Conservation (phyloP, 129 eudicot genomes). For the Solidago caesia region DNA sequence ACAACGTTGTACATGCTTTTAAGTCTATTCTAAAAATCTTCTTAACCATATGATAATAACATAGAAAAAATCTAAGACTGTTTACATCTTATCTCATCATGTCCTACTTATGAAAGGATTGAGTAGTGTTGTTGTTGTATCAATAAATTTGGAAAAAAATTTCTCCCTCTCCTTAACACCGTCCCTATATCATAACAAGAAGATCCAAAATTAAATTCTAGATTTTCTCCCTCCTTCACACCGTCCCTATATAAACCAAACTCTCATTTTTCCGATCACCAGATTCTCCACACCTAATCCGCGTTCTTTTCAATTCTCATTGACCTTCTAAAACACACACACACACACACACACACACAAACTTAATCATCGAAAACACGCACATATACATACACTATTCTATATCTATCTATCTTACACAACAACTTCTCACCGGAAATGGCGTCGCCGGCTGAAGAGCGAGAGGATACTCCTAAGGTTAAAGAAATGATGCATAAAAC, state of each 20-base stretch:
- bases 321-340: conserved; percentile 17
- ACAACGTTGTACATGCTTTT: too few species aligned
- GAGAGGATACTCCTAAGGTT: conserved; percentile 21
- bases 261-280: conserved; percentile 29
- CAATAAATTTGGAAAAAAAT: too few species aligned
- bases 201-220: conserved; percentile 20
- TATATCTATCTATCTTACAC: neutral
- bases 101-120: too few species aligned
- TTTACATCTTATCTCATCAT: too few species aligned
- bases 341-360: conserved; percentile 21
- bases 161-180: neutral
- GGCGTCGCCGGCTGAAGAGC: conserved; percentile 47
- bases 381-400: conserved; percentile 23
- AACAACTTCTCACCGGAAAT: conserved; percentile 27
- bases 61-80: too few species aligned
- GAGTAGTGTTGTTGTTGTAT: too few species aligned
- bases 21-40: too few species aligned
- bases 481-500: conserved; percentile 66
- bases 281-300: conserved; percentile 36
- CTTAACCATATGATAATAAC: too few species aligned
- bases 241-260: conserved; percentile 16
- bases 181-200: neutral
- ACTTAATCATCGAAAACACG: neutral
- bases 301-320: conserved; percentile 13
- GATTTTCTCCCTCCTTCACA: conserved; percentile 33